Base-by-base conservation (phyloP, 768 basidiomycete genomes). In the Russula lepida region DNA sequence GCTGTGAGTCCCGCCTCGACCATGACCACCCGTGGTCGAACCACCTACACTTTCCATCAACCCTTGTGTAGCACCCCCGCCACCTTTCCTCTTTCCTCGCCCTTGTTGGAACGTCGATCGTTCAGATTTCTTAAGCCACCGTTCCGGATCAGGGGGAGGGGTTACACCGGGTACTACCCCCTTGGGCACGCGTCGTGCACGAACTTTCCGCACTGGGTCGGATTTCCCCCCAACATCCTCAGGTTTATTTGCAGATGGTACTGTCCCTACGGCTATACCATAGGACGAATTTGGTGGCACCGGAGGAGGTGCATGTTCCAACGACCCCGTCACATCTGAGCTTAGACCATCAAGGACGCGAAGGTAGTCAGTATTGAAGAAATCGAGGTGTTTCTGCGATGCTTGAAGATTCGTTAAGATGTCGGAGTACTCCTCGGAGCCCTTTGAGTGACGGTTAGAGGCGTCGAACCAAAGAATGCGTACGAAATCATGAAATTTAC, bases 71-170 rank as follows among this genome's bases (percentile, higher is more conserved):
- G 88, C 87, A 11, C 79, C 78, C 41, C 83, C 83, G 48, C 81
- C 79, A 21, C 74, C 76, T 67, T 78, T 83, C 66, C 80, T 81
- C 70, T 81, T 78, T 69, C 73, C 81, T 44, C 79, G 78, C 55
- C 77, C 76, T 19, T 76, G 76, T 39, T 68, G 69, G 70, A 81
- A 83, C 28, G 77, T 81, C 15, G 86, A 79, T 52, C 89, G 77
- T 71, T 91, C 88, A 55, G 82, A 87, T 76, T 90, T 92, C 81
- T 92, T 92, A 62, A 92, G 71, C 90, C 90, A 92, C 64, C 90
- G 77, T 71, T 92, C 90, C 27, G 90, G 89, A 74, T 92, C 90
- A 33, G 91, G 90, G 19, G 84, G 79, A 30, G 89, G 89, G 4
- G 89, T 90, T 13, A 89, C 83, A 21, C 90, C 89, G 19, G 84